Percentiles rank a stretch among this genome's conserved stretches.
Conservation (phyloP, 768 basidiomycete species). For the Sistotremastrum niveocremeum region DNA sequence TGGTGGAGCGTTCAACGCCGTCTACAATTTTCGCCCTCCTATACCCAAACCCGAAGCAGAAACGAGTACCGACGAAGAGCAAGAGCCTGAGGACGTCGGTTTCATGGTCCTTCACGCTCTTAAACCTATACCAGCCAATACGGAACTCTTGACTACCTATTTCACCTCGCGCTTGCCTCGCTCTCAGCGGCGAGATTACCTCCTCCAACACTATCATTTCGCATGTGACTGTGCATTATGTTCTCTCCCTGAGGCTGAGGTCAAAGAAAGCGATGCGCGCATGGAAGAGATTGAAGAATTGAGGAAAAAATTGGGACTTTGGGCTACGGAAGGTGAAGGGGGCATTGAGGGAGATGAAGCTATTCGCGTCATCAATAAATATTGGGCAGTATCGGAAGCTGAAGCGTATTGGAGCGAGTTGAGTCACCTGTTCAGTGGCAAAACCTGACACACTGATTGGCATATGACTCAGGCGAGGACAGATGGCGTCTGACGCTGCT, state of each 20-base stretch:
- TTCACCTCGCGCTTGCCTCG: conserved; percentile 41
- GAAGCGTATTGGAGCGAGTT: conserved; percentile 54
- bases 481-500: conserved; percentile 45
- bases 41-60: too few relatives aligned
- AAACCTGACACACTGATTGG: background rate
- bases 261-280: conserved; percentile 37
- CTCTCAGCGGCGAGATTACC: conserved; percentile 36
- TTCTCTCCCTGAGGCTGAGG: conserved; percentile 34
- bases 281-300: conserved; percentile 31
- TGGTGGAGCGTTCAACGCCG: conserved; percentile 50
- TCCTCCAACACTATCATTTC: conserved; percentile 41
- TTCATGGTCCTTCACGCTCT: conserved; percentile 44
- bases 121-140: conserved; percentile 27
- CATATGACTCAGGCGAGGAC: conserved; percentile 23
- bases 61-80: background rate
- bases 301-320: conserved; percentile 32
- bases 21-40: conserved; percentile 30
- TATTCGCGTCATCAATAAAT: conserved; percentile 30
- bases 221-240: conserved; percentile 46
- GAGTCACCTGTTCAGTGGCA: background rate
- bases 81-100: conserved; percentile 32
- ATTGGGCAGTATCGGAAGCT: conserved; percentile 45
- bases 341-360: conserved; percentile 36
- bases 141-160: conserved; percentile 52
- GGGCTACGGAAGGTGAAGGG: conserved; percentile 23